Evolutionary conservation across 768 basidiomycete genomes (phyloP).

Genomic region (Trametes maxima): DNA sequence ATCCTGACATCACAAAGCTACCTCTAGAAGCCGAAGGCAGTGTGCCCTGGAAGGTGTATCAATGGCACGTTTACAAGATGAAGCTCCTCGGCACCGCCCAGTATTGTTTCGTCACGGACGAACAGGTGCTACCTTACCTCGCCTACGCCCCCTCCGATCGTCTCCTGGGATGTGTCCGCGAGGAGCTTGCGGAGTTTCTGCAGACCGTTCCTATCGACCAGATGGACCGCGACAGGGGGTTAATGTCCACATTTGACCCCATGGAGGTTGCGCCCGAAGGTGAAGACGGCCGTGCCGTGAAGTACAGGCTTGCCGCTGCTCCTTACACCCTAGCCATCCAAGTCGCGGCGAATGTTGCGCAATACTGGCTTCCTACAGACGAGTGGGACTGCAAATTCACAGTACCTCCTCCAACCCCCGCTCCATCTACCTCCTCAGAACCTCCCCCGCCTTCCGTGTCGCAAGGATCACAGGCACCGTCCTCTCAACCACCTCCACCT

Average conservation of each 20-base stretch:
- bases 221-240: conserved; percentile 29
- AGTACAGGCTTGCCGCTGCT: conserved; percentile 56
- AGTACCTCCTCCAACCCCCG: conserved; percentile 29
- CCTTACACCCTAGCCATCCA: conserved; percentile 75
- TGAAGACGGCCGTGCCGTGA: conserved; percentile 15
- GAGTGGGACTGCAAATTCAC: conserved; percentile 65
- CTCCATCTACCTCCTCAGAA: background rate
- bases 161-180: conserved; percentile 43
- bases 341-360: conserved; percentile 62
- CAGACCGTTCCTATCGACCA: conserved; percentile 22
- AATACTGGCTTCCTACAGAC: conserved; percentile 73
- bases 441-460: conserved; percentile 2
- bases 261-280: conserved; percentile 24
- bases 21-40: conserved; percentile 16
- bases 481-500: conserved; percentile 28
- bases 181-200: conserved; percentile 17
- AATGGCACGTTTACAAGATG: conserved; percentile 66
- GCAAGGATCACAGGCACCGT: background rate
- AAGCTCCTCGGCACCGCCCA: conserved; percentile 63
- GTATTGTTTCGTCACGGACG: conserved; percentile 51
- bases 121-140: conserved; percentile 73
- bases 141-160: conserved; percentile 58
- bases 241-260: conserved; percentile 55
- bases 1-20: conserved; percentile 12
- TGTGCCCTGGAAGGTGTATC: conserved; percentile 59